These are phyloP conservation scores for Beauveria rudraprayagi DNA, from an alignment of 2,329 filamentous ascomycete genomes.

Conservation along the genomic window DNA sequence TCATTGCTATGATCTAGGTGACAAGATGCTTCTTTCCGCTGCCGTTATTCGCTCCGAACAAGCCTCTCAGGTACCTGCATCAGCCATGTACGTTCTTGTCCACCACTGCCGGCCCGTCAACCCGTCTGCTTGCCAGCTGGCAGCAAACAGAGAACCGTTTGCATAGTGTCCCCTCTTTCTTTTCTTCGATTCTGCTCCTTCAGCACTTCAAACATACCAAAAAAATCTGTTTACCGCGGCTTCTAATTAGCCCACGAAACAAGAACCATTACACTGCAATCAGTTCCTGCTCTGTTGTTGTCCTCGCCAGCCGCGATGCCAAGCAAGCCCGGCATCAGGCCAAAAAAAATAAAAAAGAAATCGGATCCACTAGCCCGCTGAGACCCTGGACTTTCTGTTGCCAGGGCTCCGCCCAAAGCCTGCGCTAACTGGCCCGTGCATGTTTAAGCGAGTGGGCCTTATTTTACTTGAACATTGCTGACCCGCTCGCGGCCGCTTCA, in stretches of 20 bases:
- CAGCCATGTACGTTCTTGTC: not conserved
- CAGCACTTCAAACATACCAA: too few species aligned
- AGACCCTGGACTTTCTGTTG: conserved; percentile 8
- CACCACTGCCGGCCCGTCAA: not conserved
- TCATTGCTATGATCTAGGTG: not conserved
- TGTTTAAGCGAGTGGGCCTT: conserved; percentile 25
- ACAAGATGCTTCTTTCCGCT: too few species aligned
- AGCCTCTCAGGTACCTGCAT: conserved; percentile 1
- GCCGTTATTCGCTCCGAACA: not conserved
- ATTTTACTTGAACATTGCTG: conserved; percentile 19
- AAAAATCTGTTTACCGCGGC: too few species aligned
- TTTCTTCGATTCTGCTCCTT: too few species aligned
- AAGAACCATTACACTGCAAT: too few species aligned
- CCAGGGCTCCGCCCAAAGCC: conserved; percentile 2
- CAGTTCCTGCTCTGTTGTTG: not conserved
- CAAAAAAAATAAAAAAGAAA: conserved; percentile 3
- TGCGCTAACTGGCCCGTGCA: conserved; percentile 21
- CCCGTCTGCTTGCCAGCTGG: not conserved
- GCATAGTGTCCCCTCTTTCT: too few species aligned
- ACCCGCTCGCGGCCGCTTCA: conserved; percentile 1
- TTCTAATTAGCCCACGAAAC: too few species aligned
- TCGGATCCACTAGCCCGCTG: not conserved
- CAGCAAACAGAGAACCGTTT: not conserved
- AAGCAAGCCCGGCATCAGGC: not conserved
- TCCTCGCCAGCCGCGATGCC: conserved; percentile 4